phyloP scores from a whole-genome alignment of 1,284 basidiomycete species.

The Microbotryomycetes sp. region DNA sequence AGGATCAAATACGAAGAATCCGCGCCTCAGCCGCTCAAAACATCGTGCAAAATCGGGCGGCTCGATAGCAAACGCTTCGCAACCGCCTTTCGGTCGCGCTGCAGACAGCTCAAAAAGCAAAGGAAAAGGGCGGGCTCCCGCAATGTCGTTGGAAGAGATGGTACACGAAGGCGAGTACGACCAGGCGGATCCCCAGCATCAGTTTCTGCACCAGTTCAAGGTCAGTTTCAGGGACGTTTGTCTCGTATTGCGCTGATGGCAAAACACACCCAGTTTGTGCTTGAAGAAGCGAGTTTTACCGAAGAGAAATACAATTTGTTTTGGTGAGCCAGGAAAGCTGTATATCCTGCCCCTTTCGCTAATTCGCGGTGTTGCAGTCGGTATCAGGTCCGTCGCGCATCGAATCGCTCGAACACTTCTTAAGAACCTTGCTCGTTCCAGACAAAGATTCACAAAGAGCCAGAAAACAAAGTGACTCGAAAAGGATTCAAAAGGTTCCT shows the following conservation, averaged over 20 bases:
- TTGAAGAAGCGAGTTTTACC: slow-evolving; percentile 54
- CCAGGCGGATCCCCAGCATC: background rate
- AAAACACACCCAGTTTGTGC: slow-evolving; percentile 7
- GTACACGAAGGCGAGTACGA: slow-evolving; percentile 37
- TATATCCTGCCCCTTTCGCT: too few relatives aligned
- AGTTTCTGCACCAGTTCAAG: slow-evolving; percentile 27
- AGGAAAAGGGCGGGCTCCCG: slow-evolving; percentile 18
- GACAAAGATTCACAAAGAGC: slow-evolving; percentile 63
- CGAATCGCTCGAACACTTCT: too few relatives aligned
- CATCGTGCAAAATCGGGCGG: background rate
- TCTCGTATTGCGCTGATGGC: background rate
- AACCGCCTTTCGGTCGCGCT: background rate
- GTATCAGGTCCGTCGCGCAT: too few relatives aligned
- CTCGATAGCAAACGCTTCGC: background rate
- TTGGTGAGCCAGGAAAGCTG: slow-evolving; percentile 39
- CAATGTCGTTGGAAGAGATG: slow-evolving; percentile 28
- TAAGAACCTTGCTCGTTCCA: too few relatives aligned
- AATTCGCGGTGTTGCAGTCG: too few relatives aligned
- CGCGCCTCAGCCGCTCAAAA: slow-evolving; percentile 31
- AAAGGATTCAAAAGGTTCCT: slow-evolving; percentile 64
- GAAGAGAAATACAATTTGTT: slow-evolving; percentile 73
- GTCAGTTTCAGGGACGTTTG: slow-evolving; percentile 3
- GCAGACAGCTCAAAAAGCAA: slow-evolving; percentile 2
- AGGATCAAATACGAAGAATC: background rate
- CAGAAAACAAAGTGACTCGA: slow-evolving; percentile 46